Percentiles rank a stretch among this genome's conserved stretches.
phyloP scores from a whole-genome alignment of 352 stramenopile species.

The Globisporangium radiosum region DNA sequence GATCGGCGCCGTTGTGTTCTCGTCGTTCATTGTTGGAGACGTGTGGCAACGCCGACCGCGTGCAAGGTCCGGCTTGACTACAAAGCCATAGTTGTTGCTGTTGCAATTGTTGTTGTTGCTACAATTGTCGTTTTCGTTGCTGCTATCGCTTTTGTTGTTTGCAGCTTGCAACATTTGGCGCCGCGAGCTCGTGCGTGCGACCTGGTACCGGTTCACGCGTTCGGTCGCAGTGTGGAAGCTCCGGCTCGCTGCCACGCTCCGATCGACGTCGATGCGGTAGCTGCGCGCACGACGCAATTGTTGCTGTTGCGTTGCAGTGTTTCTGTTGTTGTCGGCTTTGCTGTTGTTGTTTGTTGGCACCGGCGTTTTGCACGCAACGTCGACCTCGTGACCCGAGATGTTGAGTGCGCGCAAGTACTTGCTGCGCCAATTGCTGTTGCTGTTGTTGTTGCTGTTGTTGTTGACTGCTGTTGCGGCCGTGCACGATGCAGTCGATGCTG shows the following conservation, averaged over 20 bases:
- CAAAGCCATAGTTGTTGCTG: constrained; percentile 17
- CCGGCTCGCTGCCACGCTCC: constrained; percentile 10
- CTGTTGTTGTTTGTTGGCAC: neutral
- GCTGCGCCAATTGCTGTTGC: constrained; percentile 47
- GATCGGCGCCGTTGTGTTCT: constrained; percentile 52
- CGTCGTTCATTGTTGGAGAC: constrained; percentile 23
- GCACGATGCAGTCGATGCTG: neutral
- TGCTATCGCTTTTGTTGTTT: too few species aligned
- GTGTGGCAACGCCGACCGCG: constrained; percentile 27
- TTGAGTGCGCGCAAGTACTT: constrained; percentile 78
- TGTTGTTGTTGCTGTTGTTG: constrained; percentile 8
- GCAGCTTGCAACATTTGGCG: too few species aligned
- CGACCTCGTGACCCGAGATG: constrained; percentile 46
- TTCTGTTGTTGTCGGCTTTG: constrained; percentile 1
- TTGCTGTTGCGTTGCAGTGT: constrained; percentile 18
- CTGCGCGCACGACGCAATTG: constrained; percentile 17
- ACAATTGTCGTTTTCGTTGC: too few species aligned
- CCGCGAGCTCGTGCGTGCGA: constrained; percentile 7
- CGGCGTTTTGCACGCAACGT: constrained; percentile 8
- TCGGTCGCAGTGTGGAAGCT: constrained; percentile 24
- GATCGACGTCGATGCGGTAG: constrained; percentile 1
- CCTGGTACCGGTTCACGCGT: constrained; percentile 12
- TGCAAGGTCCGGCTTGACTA: constrained; percentile 13
- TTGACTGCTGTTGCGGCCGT: neutral
- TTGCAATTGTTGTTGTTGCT: neutral